Base-by-base conservation (phyloP, 225 moss, liverwort and hornwort genomes). In the Thuidium tamariscinum region DNA sequence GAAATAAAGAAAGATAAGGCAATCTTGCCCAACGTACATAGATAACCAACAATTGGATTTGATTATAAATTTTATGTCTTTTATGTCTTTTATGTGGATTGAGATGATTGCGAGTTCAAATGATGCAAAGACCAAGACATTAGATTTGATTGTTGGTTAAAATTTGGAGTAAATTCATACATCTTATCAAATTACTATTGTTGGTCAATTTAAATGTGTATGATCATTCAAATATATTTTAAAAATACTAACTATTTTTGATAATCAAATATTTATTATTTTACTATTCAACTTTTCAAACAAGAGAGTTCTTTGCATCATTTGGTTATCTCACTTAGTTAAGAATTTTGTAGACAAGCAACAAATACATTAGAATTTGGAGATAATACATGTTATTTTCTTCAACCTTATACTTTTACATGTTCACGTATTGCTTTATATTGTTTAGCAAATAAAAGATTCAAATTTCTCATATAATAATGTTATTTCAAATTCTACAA, bases 21-120 rank as follows among this genome's bases (percentile, higher is more conserved):
- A 20, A 20, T 32, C 1, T 74, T 74, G 32, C 4, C 19, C 1
- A 34, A 49, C 20, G 32, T 74, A 20, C 2, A 1, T 20, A 7
- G 49, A 13, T 2, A 74, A 49, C 0, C 2, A 1, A 2, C 2
- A 51, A 1, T 0, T 21, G 2, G 7, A 21, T 51, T 13, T 11
- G 29, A 21, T 74, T 19, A 13, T 5, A 51, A 34, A n/a, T n/a
- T n/a, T 48, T 34, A 51, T n/a, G n/a, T n/a, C n/a, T n/a, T 20
- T 7, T 51, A 13, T 13, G 2, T 51, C 8, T 13, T 11, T 2
- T 12, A 74, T 74, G 34, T 74, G 21, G 32, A 34, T 74, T 74
- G 13, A 51, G 13, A 21, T 34, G 12, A 7, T 46, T 46, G 46
- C 10, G n/a, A n/a, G n/a, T n/a, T n/a, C n/a, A n/a, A n/a, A n/a